Evolutionary conservation across 2,329 filamentous ascomycete genomes (phyloP).

Genomic region (Parascedosporium putredinis): DNA sequence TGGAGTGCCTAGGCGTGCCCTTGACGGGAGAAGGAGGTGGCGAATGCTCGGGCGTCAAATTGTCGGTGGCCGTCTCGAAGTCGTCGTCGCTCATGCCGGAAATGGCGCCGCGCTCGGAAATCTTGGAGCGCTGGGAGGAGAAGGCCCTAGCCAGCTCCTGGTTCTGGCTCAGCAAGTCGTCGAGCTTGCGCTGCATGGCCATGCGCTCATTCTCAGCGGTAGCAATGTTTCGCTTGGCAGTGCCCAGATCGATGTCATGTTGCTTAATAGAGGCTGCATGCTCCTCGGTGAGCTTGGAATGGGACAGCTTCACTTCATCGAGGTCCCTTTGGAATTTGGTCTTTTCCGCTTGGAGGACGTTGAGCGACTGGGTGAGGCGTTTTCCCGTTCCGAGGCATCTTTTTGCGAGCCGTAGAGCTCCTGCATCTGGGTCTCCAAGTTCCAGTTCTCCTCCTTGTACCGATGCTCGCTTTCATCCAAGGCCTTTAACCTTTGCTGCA

Average conservation of each 20-base stretch:
- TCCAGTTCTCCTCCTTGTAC: conserved; percentile 99
- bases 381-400: conserved; percentile 72
- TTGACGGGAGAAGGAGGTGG: conserved; percentile 87
- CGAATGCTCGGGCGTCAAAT: conserved; percentile 75
- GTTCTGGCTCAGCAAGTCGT: conserved; percentile 81
- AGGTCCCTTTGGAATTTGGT: conserved; percentile 70
- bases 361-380: conserved; percentile 68
- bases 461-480: conserved; percentile 90
- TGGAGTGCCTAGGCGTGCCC: conserved; percentile 77
- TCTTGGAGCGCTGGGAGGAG: conserved; percentile 58
- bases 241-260: conserved; percentile 80
- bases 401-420: conserved; percentile 65
- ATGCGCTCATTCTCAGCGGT: conserved; percentile 69
- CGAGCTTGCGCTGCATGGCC: conserved; percentile 73
- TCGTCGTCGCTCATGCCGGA: conserved; percentile 51
- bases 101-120: conserved; percentile 53
- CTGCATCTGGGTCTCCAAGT: conserved; percentile 82
- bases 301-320: conserved; percentile 74
- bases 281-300: conserved; percentile 73
- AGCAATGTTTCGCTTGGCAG: conserved; percentile 68
- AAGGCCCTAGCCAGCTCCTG: conserved; percentile 81
- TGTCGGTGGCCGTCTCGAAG: conserved; percentile 54
- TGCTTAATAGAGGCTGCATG: conserved; percentile 67
- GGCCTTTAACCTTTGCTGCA: conserved; percentile 68
- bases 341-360: conserved; percentile 63